Conservation (phyloP, 148 eudicot species). For the Chenopodium quinoa region DNA sequence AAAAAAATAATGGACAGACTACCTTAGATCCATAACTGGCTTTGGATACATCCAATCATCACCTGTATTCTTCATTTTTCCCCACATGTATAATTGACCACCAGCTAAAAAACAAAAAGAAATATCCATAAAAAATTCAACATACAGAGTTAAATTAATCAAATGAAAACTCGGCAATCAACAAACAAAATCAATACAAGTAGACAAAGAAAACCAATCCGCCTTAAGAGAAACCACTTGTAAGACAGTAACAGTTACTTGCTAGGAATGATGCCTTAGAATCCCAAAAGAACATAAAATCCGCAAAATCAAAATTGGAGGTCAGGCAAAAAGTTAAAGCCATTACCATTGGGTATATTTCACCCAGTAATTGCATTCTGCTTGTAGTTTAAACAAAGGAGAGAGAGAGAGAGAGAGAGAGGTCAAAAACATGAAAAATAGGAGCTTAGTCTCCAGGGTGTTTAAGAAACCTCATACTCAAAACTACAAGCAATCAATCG, state of each 20-base stretch:
- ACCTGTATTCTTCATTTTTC: conserved; percentile 82
- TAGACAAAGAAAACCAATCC: not conserved
- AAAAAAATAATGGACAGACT: not conserved
- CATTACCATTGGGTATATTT: not conserved
- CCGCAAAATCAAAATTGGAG: not conserved
- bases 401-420: not conserved
- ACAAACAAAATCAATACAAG: not conserved
- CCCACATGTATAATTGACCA: conserved; percentile 99
- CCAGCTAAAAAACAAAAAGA: conserved; percentile 54
- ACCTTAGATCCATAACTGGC: conserved; percentile 97
- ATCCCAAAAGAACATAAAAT: not conserved
- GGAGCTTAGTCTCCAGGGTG: not conserved
- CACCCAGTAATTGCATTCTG: not conserved
- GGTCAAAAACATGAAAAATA: not conserved
- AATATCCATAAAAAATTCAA: not conserved
- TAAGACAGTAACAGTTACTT: not conserved
- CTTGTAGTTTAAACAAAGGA: not conserved
- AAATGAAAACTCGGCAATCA: not conserved
- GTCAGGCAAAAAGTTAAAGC: not conserved
- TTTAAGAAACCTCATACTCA: not conserved
- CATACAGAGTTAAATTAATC: not conserved
- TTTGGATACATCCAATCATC: conserved; percentile 99
- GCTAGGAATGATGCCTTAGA: not conserved
- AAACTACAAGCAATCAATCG: not conserved
- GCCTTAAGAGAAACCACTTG: not conserved